A percentile compares a stretch with the other conserved stretches of the same genome.
Conservation (phyloP, 805 yeast species). For the Grigorovia jiainica region DNA sequence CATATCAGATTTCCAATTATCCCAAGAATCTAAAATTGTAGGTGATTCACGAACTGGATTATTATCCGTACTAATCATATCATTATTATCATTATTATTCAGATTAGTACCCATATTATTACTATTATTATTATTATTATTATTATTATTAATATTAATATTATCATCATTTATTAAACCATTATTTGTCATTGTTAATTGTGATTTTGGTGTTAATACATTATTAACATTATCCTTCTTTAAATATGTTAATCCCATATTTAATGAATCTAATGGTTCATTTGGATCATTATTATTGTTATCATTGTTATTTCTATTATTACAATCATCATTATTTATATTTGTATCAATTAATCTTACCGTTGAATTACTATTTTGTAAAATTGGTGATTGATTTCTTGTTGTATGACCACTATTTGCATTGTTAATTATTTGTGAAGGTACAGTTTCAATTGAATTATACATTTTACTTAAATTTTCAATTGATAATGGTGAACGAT, state of each 20-base stretch:
- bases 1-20: constrained; percentile 36
- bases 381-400: not conserved
- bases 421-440: not conserved
- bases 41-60: constrained; percentile 17
- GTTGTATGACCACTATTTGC: not conserved
- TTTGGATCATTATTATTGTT: not conserved
- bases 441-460: not conserved
- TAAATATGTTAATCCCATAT: not conserved
- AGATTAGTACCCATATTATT: too few relatives aligned
- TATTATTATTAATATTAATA: too few relatives aligned
- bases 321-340: not conserved
- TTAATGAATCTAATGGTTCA: not conserved
- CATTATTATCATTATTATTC: not conserved
- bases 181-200: too few relatives aligned
- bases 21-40: constrained; percentile 29
- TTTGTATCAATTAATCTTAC: not conserved
- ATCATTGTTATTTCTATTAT: not conserved
- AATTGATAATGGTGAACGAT: constrained; percentile 2
- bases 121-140: too few relatives aligned
- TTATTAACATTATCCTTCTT: not conserved
- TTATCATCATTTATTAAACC: too few relatives aligned
- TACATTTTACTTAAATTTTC: not conserved
- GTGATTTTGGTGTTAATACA: not conserved
- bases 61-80: too few relatives aligned
- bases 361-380: too few relatives aligned